phyloP scores from a whole-genome alignment of 2,329 filamentous ascomycete species.

The Rhynchosporium graminicola region DNA sequence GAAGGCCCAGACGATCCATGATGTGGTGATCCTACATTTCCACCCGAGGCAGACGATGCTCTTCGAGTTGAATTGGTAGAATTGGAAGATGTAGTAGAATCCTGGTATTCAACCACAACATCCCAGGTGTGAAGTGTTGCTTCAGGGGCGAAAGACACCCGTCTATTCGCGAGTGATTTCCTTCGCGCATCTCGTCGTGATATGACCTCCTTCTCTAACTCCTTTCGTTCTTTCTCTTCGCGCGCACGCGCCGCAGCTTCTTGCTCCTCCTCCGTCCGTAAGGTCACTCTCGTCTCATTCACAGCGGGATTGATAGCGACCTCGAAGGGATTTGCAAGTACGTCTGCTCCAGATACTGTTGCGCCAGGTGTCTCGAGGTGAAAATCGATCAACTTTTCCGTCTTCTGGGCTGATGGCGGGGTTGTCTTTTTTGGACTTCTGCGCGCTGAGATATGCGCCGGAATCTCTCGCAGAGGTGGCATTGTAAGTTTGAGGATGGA shows the following conservation, averaged over 20 bases:
- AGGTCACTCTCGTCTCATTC: constrained; percentile 56
- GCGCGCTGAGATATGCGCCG: constrained; percentile 48
- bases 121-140: constrained; percentile 97
- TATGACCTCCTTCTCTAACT: constrained; percentile 60
- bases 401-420: constrained; percentile 29
- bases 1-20: constrained; percentile 37
- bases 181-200: constrained; percentile 84
- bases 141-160: constrained; percentile 96
- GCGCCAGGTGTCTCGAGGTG: constrained; percentile 27
- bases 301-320: constrained; percentile 42
- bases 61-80: constrained; percentile 75
- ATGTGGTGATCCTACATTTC: constrained; percentile 30
- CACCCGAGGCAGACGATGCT: constrained; percentile 56
- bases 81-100: constrained; percentile 75
- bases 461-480: constrained; percentile 65
- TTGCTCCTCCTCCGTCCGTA: constrained; percentile 70
- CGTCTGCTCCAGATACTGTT: constrained; percentile 42
- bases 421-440: constrained; percentile 38
- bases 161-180: constrained; percentile 88
- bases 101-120: constrained; percentile 81
- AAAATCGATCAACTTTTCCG: constrained; percentile 37
- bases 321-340: constrained; percentile 50
- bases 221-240: constrained; percentile 63
- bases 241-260: constrained; percentile 68
- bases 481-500: constrained; percentile 84